These are phyloP conservation scores for Exophiala aquamarina DNA, from an alignment of 2,329 filamentous ascomycete genomes.

Conservation along the genomic window DNA sequence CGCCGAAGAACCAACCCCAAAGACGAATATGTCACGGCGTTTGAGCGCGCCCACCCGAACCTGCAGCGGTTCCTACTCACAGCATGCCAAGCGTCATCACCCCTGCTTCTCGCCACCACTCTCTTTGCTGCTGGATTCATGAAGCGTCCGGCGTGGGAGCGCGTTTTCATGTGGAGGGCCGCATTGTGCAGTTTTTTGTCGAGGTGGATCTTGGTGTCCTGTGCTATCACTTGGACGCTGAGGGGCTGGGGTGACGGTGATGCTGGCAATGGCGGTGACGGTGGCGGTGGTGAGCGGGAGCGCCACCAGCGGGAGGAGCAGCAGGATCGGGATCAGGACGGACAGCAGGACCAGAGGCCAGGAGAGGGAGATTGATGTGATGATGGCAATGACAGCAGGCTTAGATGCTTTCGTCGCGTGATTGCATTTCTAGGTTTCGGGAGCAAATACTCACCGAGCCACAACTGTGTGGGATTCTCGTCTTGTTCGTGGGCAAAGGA, in stretches of 20 bases:
- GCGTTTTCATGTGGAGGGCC: slow-evolving; percentile 15
- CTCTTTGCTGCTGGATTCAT: slow-evolving; percentile 13
- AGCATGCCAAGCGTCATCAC: slow-evolving; percentile 12
- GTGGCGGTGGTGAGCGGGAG: no score
- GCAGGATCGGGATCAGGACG: not conserved
- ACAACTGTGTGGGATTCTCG: no score
- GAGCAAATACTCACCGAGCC: no score
- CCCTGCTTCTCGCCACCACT: slow-evolving; percentile 16
- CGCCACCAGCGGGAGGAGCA: not conserved
- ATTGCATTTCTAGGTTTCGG: no score
- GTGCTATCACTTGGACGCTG: slow-evolving; percentile 20
- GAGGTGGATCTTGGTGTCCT: slow-evolving; percentile 21
- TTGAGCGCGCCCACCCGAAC: slow-evolving; percentile 19
- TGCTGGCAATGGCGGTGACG: not conserved
- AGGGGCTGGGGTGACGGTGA: slow-evolving; percentile 17
- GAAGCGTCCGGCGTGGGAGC: slow-evolving; percentile 18
- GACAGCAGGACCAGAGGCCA: not conserved
- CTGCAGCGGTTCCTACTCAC: slow-evolving; percentile 12
- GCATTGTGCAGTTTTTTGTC: slow-evolving; percentile 18
- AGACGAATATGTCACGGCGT: slow-evolving; percentile 9
- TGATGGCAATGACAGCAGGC: no score
- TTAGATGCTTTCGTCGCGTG: no score
- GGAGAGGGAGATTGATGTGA: not conserved
- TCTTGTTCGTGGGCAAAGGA: no score
- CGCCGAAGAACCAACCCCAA: not conserved